Evolutionary conservation across 2,329 filamentous ascomycete species (phyloP), one percentile per base, ranked within the genome.

Genomic region (Aspergillus ustus): DNA sequence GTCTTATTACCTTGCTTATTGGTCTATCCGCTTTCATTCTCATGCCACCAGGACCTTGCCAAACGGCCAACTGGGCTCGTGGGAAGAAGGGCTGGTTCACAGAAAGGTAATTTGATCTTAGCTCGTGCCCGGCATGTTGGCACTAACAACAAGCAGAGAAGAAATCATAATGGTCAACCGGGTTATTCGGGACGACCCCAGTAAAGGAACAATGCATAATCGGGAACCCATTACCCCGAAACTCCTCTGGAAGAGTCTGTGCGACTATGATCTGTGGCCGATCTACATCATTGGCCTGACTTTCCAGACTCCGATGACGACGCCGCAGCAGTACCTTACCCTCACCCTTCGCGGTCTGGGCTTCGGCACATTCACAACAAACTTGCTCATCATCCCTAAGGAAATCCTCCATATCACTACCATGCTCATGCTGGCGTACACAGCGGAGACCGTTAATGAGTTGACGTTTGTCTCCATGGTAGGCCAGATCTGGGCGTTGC

Each of bases 161-260:
- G 89, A 91, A 68, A 83, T 86, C 57, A 90, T 91, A 69, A 87
- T 91, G 84, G 83, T 89, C 19, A 91, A 90, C 70, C 83, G 84
- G n/a, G 80, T 89, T 22, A 73, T 85, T 9, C 78, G 83, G 7
- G 83, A 85, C 57, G 83, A 85, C 49, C 83, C 83, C 0, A 81
- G 79, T 53, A 87, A 87, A 65, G 84, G 84, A n/a, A 81, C 80
- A 63, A 87, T 87, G 85, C 84, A 87, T 71, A 87, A 87, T 65
- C 78, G 85, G 3, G 83, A 87, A 68, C 82, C 82, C 0, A 72
- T 87, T 3, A 81, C 77, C 0, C 72, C 77, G 0, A 71, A 66
- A 29, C 80, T 84, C 71, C 74, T 87, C 17, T 83, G 80, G 77
- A 67, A 81, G 19, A 81, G 81, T 29, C 63, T 85, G 9, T 77